Conservation (phyloP, 2,329 filamentous ascomycete genomes). For the Colletotrichum incanum region DNA sequence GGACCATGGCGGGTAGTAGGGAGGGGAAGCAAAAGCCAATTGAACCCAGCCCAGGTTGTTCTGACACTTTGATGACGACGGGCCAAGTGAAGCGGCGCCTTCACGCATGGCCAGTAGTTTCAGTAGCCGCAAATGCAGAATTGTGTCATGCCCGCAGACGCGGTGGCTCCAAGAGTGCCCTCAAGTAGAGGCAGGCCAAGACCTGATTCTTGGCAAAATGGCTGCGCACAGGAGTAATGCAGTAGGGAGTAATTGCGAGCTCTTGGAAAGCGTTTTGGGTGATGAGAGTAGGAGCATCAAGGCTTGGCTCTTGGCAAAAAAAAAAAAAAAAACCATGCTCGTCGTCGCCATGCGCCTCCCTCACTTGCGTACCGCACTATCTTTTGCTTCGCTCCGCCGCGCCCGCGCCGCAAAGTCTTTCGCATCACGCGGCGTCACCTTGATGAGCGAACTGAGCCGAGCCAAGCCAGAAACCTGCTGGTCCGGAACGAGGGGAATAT, state of each 20-base stretch:
- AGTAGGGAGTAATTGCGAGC: background rate
- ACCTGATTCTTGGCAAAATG: conserved; percentile 6
- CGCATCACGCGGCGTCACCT: conserved; percentile 1
- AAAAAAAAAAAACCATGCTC: background rate
- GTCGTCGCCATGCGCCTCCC: background rate
- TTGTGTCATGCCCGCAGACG: conserved; percentile 4
- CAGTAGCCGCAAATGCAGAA: conserved; percentile 4
- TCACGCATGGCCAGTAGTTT: conserved; percentile 2
- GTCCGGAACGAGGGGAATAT: background rate
- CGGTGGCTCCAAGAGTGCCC: background rate
- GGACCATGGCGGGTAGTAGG: background rate
- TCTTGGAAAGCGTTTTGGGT: background rate
- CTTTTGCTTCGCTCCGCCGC: conserved; percentile 5
- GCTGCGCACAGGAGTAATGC: background rate
- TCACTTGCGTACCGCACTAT: background rate
- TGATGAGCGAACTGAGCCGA: conserved; percentile 8
- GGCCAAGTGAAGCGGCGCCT: background rate
- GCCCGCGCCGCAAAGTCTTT: background rate
- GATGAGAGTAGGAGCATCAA: background rate
- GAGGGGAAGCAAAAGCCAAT: conserved; percentile 10
- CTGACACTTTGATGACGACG: conserved; percentile 5
- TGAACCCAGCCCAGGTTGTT: background rate
- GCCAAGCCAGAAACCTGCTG: background rate
- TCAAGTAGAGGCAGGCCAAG: conserved; percentile 9
- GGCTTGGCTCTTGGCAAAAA: conserved; percentile 16